These are phyloP conservation scores for Sclerotinia trifoliorum DNA, from an alignment of 2,329 filamentous ascomycete species.

Conservation along the genomic window DNA sequence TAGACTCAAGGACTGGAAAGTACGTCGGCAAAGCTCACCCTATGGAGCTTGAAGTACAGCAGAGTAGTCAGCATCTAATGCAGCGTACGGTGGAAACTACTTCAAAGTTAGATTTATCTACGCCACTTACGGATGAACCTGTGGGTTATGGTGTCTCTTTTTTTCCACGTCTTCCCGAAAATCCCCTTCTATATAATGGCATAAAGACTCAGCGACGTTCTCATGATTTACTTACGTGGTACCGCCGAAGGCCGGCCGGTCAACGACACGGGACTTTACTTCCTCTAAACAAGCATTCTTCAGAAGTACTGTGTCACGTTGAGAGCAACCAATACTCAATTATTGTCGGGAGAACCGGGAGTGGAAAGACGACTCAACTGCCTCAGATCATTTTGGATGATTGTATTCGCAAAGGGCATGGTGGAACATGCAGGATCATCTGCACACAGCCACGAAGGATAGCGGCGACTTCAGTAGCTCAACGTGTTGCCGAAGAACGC, in stretches of 20 bases:
- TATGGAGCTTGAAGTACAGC: constrained; percentile 2
- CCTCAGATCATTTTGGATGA: constrained; percentile 94
- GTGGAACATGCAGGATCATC: constrained; percentile 77
- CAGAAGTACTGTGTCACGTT: constrained; percentile 81
- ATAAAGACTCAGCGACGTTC: neutral
- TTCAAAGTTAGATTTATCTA: neutral
- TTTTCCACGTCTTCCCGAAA: neutral
- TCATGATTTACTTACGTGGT: neutral
- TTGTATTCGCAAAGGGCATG: constrained; percentile 71
- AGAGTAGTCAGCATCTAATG: constrained; percentile 19
- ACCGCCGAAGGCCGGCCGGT: neutral
- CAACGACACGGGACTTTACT: constrained; percentile 42
- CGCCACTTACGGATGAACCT: neutral
- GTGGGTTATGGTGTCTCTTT: neutral
- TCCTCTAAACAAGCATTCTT: constrained; percentile 82
- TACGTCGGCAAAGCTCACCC: constrained; percentile 12
- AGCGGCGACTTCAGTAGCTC: constrained; percentile 85
- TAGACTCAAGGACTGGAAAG: constrained; percentile 4
- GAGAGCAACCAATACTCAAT: constrained; percentile 80
- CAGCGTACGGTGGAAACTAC: constrained; percentile 1
- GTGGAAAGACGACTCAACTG: constrained; percentile 92
- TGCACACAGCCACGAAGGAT: constrained; percentile 94
- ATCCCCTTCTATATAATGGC: neutral
- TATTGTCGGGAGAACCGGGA: constrained; percentile 91
- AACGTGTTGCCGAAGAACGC: constrained; percentile 88